phyloP scores from a whole-genome alignment of 805 yeast genomes.

The Pichia deserticola region DNA sequence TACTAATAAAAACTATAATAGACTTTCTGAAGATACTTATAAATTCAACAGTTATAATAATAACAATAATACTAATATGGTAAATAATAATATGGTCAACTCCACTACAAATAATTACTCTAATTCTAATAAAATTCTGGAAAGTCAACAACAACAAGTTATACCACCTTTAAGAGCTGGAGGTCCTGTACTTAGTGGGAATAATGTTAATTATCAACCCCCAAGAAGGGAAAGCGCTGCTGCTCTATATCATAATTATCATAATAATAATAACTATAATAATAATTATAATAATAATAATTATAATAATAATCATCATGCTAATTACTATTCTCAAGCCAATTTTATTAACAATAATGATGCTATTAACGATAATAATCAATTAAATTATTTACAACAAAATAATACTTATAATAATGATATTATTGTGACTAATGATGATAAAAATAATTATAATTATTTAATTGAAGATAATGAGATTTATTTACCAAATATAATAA shows the following conservation, averaged over 20 bases:
- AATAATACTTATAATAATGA: no score
- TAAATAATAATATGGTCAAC: not conserved
- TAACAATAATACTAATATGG: not conserved
- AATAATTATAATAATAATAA: no score
- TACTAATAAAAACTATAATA: no score
- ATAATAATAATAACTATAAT: slow-evolving; percentile 10
- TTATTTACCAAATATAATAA: not conserved
- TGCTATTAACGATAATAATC: no score
- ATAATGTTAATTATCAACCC: slow-evolving; percentile 9
- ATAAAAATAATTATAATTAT: not conserved
- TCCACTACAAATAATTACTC: not conserved
- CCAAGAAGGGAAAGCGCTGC: slow-evolving; percentile 28
- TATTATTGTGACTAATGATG: not conserved
- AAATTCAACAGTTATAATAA: no score
- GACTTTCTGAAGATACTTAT: no score
- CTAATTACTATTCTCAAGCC: no score
- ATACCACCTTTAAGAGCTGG: slow-evolving; percentile 29
- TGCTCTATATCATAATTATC: slow-evolving; percentile 19
- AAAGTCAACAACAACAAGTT: slow-evolving; percentile 17
- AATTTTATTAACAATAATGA: no score
- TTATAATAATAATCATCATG: not conserved
- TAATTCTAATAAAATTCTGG: slow-evolving; percentile 3
- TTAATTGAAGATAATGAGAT: not conserved
- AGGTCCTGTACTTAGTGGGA: slow-evolving; percentile 22
- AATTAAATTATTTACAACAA: no score